Base-by-base conservation (phyloP, 495 filamentous ascomycete species). In the Geopyxis carbonaria region DNA sequence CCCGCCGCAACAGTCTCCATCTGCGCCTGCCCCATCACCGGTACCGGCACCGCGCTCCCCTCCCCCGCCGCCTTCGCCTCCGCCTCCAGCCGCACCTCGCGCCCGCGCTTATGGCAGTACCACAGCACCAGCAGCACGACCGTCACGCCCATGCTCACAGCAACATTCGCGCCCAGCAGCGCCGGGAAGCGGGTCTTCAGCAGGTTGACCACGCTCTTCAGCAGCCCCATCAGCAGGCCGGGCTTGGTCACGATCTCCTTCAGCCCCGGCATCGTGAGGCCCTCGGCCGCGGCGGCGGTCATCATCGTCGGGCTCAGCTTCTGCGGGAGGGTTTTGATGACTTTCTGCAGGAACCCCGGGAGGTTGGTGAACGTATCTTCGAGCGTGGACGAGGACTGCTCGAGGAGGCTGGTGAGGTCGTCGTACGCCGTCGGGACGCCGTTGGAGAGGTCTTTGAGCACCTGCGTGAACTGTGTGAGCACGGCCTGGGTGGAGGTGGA, bases 101-200 rank as follows among this genome's bases (percentile, higher is more conserved):
- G 70, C 24, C 89, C 89, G 10, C 89, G 73, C 58, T 93, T 93
- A 57, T 94, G 80, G 59, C 82, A 94, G 57, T 97, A 97, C 87
- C 87, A 97, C 43, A 95, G 70, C 34, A 87, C 80, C 55, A 86
- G 82, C 22, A 97, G 60, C 9, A 97, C 64, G 43, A 94, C 80
- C 85, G 45, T 38, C 13, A 25, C 16, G 16, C 77, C 84, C 34
- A 94, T 55, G 40, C 78, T 85, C 72, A 87, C 77, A 3, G 93
- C 64, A 22, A 89, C 73, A 59, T 87, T 94, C 50, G 83, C 80
- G 3, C 72, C 75, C 43, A 93, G 60, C 31, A 89, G 77, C 1
- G 80, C 78, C 1, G 89, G 89, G 63, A 86, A 97, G 23, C 84
- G 62, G 39, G 76, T 60, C 57, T 81, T 76, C 34, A 94, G 60